These are phyloP conservation scores for Cyberlindnera euphorbiiphila DNA, from an alignment of 805 yeast species.

Conservation along the genomic window DNA sequence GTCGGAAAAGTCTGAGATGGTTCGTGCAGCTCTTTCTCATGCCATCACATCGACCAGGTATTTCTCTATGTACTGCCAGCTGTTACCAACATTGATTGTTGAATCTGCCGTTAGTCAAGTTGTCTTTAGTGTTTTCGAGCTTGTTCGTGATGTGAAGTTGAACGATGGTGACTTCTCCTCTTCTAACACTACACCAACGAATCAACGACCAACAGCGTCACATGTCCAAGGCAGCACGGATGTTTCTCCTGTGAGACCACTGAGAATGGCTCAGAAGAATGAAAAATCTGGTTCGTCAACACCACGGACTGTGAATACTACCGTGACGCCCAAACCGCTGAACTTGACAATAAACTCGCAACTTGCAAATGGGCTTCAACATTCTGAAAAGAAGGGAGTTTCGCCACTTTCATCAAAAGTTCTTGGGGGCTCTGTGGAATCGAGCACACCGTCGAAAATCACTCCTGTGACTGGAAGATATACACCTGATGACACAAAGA, in stretches of 20 bases:
- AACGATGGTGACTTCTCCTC: conserved; percentile 14
- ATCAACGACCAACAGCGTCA: conserved; percentile 1
- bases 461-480: conserved; percentile 16
- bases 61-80: conserved; percentile 55
- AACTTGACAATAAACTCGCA: conserved; percentile 21
- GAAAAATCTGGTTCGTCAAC: conserved; percentile 16
- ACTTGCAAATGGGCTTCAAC: conserved; percentile 11
- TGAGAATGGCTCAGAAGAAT: conserved; percentile 60
- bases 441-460: conserved; percentile 1
- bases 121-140: conserved; percentile 59
- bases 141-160: conserved; percentile 51
- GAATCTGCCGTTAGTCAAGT: conserved; percentile 77
- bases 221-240: conserved; percentile 7
- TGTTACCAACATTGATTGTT: conserved; percentile 66
- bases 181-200: not conserved
- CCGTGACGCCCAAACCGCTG: conserved; percentile 18
- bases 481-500: conserved; percentile 13
- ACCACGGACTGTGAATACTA: conserved; percentile 15
- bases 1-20: conserved; percentile 41
- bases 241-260: conserved; percentile 57
- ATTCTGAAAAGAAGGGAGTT: conserved; percentile 7
- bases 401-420: conserved; percentile 4
- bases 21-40: conserved; percentile 69
- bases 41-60: conserved; percentile 75
- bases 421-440: not conserved